Evolutionary conservation across 768 basidiomycete species (phyloP), one percentile per base, ranked within the genome.

Genomic region (Suillus subalutaceus): DNA sequence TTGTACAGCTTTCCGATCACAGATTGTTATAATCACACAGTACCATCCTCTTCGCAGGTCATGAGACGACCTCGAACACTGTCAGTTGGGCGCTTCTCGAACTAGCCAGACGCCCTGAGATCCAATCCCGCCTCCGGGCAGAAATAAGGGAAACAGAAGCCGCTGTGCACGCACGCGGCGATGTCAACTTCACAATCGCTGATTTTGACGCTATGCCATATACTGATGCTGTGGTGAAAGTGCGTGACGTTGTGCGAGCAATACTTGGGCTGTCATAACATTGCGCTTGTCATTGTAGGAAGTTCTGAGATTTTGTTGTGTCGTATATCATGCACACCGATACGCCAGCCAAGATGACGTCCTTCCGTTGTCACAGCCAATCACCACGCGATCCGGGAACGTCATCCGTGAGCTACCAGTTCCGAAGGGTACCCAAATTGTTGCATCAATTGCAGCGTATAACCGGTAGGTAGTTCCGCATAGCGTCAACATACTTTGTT

Each of bases 11-110:
- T 20, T 18, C 20, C 6, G 30, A 61, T 41, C 57, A 62, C 53
- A 13, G 32, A 61, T 35, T 41, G 18, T 9, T 32, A 9, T 7
- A 2, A 26, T 46, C 23, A 46, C 32, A 6, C n/a, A 84, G 83
- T n/a, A 83, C 82, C 30, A 81, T 85, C 13, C 69, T 84, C 12
- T 69, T 85, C 15, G 83, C 83, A 48, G 83, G 83, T 1, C 85
- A 90, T 72, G 90, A 89, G 72, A 90, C 89, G 4, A 87, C 85
- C 60, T 83, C 89, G 3, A 86, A 82, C 44, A 80, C 84, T 2
- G 63, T 89, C 38, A 81, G 82, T 63, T 93, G 89, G 88, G 81
- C 85, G 9, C 75, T 93, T 9, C 79, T 88, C 63, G 87, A 89
- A 68, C 81, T 94, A 5, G 84, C 88, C 4, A 82, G 79, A 48